Evolutionary conservation across 495 filamentous ascomycete genomes (phyloP).

Genomic region (Endocarpon pusillum): DNA sequence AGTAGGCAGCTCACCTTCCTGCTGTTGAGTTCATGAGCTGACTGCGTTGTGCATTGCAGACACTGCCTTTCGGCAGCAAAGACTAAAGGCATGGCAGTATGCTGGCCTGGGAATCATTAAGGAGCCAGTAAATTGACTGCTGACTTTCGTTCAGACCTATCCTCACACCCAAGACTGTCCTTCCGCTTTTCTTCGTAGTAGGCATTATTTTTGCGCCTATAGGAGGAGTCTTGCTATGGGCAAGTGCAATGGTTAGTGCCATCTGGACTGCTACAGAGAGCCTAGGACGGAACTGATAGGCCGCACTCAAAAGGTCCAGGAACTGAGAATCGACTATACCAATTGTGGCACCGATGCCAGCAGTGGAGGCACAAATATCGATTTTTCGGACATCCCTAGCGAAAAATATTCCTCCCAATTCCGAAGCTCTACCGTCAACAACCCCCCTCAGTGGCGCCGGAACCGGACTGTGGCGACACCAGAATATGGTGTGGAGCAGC

Average conservation of each 20-base stretch:
- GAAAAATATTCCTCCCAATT: constrained; percentile 47
- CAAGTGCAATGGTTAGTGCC: constrained; percentile 47
- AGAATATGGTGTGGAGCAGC: constrained; percentile 2
- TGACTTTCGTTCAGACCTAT: constrained; percentile 46
- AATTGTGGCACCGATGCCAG: constrained; percentile 43
- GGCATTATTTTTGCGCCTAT: constrained; percentile 80
- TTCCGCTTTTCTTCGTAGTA: constrained; percentile 75
- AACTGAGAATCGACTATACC: constrained; percentile 79
- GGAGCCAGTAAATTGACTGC: constrained; percentile 6
- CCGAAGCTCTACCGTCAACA: constrained; percentile 26
- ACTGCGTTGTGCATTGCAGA: constrained; percentile 29
- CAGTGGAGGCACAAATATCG: too few species aligned
- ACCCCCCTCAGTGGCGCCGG: constrained; percentile 22
- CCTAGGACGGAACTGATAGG: constrained; percentile 7
- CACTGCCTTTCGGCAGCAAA: constrained; percentile 83
- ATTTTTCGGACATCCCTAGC: constrained; percentile 28
- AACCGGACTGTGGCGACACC: constrained; percentile 7
- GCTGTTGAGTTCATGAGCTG: background rate
- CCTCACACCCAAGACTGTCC: constrained; percentile 78
- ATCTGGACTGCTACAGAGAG: background rate
- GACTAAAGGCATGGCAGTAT: constrained; percentile 89
- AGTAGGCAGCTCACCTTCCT: constrained; percentile 33
- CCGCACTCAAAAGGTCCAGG: constrained; percentile 50
- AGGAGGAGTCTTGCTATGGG: constrained; percentile 68
- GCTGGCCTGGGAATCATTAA: constrained; percentile 11